Evolutionary conservation across 164 flowering plant genomes (phyloP), one percentile per base, ranked within the genome.

Genomic region (Liriodendron chinense): DNA sequence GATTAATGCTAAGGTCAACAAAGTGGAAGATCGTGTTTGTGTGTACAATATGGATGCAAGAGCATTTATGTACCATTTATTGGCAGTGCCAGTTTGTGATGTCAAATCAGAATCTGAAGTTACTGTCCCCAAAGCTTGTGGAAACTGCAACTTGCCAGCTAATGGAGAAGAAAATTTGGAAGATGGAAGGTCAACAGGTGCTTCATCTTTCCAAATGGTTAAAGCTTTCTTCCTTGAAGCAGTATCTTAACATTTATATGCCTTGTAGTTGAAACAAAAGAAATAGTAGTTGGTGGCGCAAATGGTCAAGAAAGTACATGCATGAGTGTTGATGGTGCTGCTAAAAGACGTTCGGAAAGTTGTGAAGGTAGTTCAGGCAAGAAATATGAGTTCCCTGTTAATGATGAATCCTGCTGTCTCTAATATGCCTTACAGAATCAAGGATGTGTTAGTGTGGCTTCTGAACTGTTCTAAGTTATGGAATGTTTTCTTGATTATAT

Each of bases 1-100:
- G 82, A 83, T 91, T n/a, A 96, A 96, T 89, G 92, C 96, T 43
- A 87, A 88, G 74, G 74, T 87, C 72, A 96, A 94, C 84, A 93
- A 94, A 84, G 98, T 94, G 65, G 88, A 88, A 68, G 85, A 90
- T 76, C 74, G 16, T 74, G 82, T 96, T 73, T 69, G 47, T 81
- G 83, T 87, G 18, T 90, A 89, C 80, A 94, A 94, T 74, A 80
- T 89, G 92, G 98, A 96, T 86, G 98, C 98, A 24, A 88, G 98
- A 79, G 81, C 85, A 43, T 96, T 94, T 78, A 78, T 94, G 64
- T 79, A 84, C 71, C 83, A 86, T 25, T 59, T 96, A 80, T 82
- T 90, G 89, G 72, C 75, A 20, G 83, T 77, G 9, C 96, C 92
- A 22, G 50, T 67, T 78, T 18, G 64, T 75, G 91, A 81, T 73